Evolutionary conservation across 2,329 filamentous ascomycete species (phyloP), one percentile per base, ranked within the genome.

Genomic region (Lecanosticta acicola): DNA sequence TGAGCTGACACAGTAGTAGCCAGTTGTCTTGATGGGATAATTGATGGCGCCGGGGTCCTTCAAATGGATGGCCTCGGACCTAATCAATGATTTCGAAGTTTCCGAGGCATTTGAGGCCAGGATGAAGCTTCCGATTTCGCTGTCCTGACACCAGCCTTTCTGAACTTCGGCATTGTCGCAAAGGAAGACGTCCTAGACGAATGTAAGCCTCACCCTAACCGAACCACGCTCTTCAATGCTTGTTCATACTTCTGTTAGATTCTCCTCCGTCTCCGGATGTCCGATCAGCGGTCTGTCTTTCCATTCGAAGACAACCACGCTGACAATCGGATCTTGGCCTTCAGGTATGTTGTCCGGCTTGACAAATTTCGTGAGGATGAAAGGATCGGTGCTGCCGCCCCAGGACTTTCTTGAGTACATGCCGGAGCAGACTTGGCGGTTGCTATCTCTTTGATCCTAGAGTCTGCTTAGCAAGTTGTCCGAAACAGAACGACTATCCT

Each of bases 261-360:
- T 29, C 14, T 51, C 34, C 42, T 76, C 75, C 13, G 75, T 68
- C 20, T 74, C 73, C 41, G 79, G 76, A 48, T 85, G 76, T 35
- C 91, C 90, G 54, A 98, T 81, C 45, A 91, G 74, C 41, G 80
- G 71, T 63, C 85, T 82, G 63, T 98, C 93, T 56, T 78, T 82
- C 87, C 90, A 98, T 69, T 98, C 91, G 66, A 95, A 98, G 53
- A 98, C 84, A 42, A 95, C 76, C 58, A 96, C 70, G 66, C 88
- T 94, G 54, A 89, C 84, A 35, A 87, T 74, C 3, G 86, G 84
- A 64, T 94, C 85, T 37, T 77, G 71, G 45, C 82, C 74, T 24
- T 78, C 76, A 47, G 77, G 71, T 21, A 62, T 49, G 59, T 78
- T 67, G 66, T 70, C 74, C 68, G 73, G 68, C 53, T 79, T 76